Base-by-base conservation (phyloP, 2,329 filamentous ascomycete genomes). In the Phyllosticta citriasiana region DNA sequence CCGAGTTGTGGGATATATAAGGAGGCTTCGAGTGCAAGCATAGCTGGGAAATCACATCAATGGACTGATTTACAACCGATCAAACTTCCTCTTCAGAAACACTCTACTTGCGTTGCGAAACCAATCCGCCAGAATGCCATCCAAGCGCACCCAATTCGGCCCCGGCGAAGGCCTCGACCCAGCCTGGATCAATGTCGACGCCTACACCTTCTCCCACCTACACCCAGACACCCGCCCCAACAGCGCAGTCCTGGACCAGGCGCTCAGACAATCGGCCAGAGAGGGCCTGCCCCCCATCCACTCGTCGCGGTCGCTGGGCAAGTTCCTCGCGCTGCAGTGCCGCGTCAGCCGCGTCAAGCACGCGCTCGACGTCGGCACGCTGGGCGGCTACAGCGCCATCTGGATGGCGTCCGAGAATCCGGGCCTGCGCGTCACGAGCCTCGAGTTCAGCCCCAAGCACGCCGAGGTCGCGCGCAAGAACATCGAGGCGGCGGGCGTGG, bases 341-440 rank as follows among this genome's bases (percentile, higher is more conserved):
- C 68, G 68, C 40, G 58, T 71, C 50, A 57, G 68, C 2, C 64
- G 62, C n/a, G 69, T 70, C 24, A 68, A 66, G 56, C 66, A 68
- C 53, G 64, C 70, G 9, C 78, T 84, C 47, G 82, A 84, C 66
- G 71, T 84, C 55, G 82, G 82, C 27, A 83, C 80, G 0, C 68
- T 84, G 27, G 81, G 81, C 12, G 82, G 77, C 7, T 84, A 82
- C 67, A 78, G 76, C 0, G 76, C 78, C 12, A 80, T 83, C 60
- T 84, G 79, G 74, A 73, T 84, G 57, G 80, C 80, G 2, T 68
- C 68, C 19, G 67, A 70, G 16, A 69, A 68, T 14, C 71, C 73
- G 0, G 66, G 69, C 22, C 65, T 73, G 3, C 67, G 75, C 16
- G 76, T 84, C 12, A 82, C 78, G 0, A 82, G 74, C 55, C 73